Conservation (phyloP, 805 yeast genomes). For the Metschnikowia peoriensis region DNA sequence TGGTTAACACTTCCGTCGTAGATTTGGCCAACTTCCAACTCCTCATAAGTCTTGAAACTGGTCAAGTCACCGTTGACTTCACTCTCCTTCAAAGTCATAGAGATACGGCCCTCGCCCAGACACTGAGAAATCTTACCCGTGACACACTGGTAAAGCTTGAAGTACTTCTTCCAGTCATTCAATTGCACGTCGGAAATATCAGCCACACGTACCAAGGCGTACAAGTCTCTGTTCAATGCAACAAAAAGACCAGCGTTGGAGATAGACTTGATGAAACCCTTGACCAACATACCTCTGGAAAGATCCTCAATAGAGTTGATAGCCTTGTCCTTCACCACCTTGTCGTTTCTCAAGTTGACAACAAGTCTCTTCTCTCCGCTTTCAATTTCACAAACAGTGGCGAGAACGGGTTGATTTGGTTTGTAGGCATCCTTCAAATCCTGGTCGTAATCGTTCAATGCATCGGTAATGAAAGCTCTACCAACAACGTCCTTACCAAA, state of each 20-base stretch:
- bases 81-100: slow-evolving; percentile 77
- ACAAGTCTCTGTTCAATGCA: slow-evolving; percentile 64
- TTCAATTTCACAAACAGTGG: slow-evolving; percentile 53
- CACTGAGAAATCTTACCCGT: slow-evolving; percentile 68
- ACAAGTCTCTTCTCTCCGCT: slow-evolving; percentile 49
- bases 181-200: slow-evolving; percentile 79
- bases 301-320: slow-evolving; percentile 53
- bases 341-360: slow-evolving; percentile 58
- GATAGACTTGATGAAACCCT: slow-evolving; percentile 77
- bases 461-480: slow-evolving; percentile 71
- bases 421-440: slow-evolving; percentile 49
- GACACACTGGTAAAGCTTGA: slow-evolving; percentile 68
- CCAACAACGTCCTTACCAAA: slow-evolving; percentile 63
- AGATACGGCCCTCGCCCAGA: slow-evolving; percentile 60
- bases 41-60: slow-evolving; percentile 59
- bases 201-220: slow-evolving; percentile 76
- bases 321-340: slow-evolving; percentile 48
- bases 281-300: slow-evolving; percentile 66
- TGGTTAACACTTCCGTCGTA: slow-evolving; percentile 76
- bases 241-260: slow-evolving; percentile 78
- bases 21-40: slow-evolving; percentile 65
- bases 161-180: slow-evolving; percentile 85
- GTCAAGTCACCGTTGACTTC: slow-evolving; percentile 71
- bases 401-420: slow-evolving; percentile 54
- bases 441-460: slow-evolving; percentile 63